These are phyloP conservation scores for Diplocarpon rosae DNA, from an alignment of 2,329 filamentous ascomycete species.

Conservation along the genomic window DNA sequence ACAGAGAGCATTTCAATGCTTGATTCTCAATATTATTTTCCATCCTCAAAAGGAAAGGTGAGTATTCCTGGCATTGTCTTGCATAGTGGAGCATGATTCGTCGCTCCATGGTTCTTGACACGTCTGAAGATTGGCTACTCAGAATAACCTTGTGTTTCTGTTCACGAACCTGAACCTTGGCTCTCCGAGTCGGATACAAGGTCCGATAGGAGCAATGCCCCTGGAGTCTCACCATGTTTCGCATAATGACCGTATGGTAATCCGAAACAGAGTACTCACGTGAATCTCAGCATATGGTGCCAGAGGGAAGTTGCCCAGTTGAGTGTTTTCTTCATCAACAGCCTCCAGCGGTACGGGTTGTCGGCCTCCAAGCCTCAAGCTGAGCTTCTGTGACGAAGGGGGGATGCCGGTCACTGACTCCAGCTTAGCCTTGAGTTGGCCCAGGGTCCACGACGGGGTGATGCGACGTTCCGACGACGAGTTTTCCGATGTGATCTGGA, in stretches of 20 bases:
- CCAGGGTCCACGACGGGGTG: conserved; percentile 83
- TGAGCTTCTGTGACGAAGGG: conserved; percentile 64
- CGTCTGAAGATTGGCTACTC: not conserved
- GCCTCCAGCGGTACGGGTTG: conserved; percentile 56
- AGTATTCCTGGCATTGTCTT: conserved; percentile 1
- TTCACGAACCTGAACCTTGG: conserved; percentile 5
- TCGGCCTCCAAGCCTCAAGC: conserved; percentile 52
- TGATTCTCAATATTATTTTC: no score
- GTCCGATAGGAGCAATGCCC: no score
- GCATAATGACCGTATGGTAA: conserved; percentile 6
- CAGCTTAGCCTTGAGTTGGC: conserved; percentile 73
- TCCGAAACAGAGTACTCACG: conserved; percentile 43
- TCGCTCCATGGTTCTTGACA: conserved; percentile 3
- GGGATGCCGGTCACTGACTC: conserved; percentile 91
- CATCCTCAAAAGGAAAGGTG: not conserved
- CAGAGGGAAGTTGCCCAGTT: conserved; percentile 55
- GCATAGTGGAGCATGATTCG: not conserved
- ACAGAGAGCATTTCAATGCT: no score
- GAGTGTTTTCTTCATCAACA: conserved; percentile 59
- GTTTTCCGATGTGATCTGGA: conserved; percentile 66
- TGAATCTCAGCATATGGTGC: conserved; percentile 67
- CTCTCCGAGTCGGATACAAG: not conserved
- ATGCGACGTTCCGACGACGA: conserved; percentile 80
- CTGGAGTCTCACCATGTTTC: conserved; percentile 8
- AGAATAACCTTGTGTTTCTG: conserved; percentile 1